Evolutionary conservation across 768 basidiomycete genomes (phyloP).

Genomic region (Phaffia australis): DNA sequence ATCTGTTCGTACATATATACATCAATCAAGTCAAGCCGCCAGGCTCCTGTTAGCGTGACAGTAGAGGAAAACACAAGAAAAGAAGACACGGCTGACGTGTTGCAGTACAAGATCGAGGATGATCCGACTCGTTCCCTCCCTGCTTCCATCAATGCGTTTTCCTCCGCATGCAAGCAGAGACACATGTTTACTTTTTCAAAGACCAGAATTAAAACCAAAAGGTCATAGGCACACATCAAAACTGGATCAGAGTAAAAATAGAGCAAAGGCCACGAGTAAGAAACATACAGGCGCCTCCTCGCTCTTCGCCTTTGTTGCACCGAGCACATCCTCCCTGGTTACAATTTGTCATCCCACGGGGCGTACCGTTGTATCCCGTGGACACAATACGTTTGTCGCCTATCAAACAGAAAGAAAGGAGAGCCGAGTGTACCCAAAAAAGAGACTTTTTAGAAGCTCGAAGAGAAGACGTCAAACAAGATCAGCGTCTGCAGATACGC

Average conservation of each 20-base stretch:
- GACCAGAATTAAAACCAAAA: neutral
- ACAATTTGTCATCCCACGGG: constrained; percentile 79
- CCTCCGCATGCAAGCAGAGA: constrained; percentile 92
- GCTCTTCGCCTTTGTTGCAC: constrained; percentile 55
- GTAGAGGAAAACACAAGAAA: neutral
- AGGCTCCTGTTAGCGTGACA: constrained; percentile 8
- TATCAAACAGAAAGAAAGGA: too few species aligned
- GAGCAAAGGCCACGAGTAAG: neutral
- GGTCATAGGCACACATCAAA: neutral
- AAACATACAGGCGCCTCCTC: constrained; percentile 40
- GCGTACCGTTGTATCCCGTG: constrained; percentile 81
- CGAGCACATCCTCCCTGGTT: constrained; percentile 77
- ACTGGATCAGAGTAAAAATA: neutral
- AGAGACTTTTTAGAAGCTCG: too few species aligned
- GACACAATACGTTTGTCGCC: constrained; percentile 42
- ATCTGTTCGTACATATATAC: constrained; percentile 45
- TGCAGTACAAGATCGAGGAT: constrained; percentile 82
- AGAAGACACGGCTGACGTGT: constrained; percentile 56
- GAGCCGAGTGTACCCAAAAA: too few species aligned
- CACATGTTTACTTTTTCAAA: constrained; percentile 54
- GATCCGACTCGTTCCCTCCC: constrained; percentile 70
- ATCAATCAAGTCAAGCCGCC: neutral
- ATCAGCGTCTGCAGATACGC: neutral
- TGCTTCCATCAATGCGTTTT: constrained; percentile 90
- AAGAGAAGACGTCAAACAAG: too few species aligned